Conservation (phyloP, 306 rosid genomes). For the Acmispon strigosus region DNA sequence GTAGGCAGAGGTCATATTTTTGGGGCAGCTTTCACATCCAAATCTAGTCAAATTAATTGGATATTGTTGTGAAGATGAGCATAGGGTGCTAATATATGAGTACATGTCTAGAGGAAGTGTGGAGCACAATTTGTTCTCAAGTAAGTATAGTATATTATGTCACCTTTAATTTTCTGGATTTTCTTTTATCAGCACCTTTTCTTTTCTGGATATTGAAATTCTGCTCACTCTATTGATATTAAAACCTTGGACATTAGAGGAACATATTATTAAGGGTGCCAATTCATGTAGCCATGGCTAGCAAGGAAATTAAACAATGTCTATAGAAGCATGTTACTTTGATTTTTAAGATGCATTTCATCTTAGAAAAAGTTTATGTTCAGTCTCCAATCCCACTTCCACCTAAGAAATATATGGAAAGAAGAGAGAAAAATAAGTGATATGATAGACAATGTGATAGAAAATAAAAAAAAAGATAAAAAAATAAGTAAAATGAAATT, state of each 20-base stretch:
- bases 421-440: no score
- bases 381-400: no score
- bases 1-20: constrained; percentile 97
- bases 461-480: no score
- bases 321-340: not conserved
- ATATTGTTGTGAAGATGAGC: constrained; percentile 96
- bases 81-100: constrained; percentile 86
- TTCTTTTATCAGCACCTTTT: no score
- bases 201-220: constrained; percentile 17
- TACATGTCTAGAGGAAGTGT: constrained; percentile 92
- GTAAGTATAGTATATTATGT: constrained; percentile 44
- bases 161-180: no score
- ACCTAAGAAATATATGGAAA: no score
- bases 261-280: not conserved
- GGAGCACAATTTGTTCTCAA: constrained; percentile 85
- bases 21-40: constrained; percentile 99
- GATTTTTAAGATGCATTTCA: not conserved
- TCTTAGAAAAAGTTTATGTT: no score
- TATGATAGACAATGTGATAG: no score
- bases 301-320: not conserved
- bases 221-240: not conserved
- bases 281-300: not conserved
- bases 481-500: no score
- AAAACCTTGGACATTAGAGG: not conserved
- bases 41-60: constrained; percentile 91